Conservation (phyloP, 192 early-diverging fungal genomes). For the Backusella parvicylindrica region DNA sequence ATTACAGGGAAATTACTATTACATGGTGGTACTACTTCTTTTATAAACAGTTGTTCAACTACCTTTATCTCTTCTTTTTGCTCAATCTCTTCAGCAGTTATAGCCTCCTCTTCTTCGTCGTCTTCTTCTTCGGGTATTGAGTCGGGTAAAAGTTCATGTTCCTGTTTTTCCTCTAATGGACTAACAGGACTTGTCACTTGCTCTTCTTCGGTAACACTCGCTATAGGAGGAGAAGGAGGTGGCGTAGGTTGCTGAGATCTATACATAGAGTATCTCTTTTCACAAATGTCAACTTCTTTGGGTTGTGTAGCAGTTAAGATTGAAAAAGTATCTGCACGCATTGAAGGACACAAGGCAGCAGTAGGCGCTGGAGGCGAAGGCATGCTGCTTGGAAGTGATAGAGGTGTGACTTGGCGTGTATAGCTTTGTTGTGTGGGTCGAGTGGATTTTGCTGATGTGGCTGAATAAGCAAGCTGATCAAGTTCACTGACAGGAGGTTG, state of each 20-base stretch:
- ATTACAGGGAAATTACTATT: not conserved
- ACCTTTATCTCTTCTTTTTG: not conserved
- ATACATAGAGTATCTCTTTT: constrained; percentile 13
- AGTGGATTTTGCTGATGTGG: not conserved
- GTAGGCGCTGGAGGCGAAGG: constrained; percentile 6
- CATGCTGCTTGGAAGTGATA: not conserved
- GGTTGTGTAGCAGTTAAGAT: not conserved
- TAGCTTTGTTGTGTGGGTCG: not conserved
- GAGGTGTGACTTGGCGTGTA: not conserved
- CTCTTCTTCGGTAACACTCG: not conserved
- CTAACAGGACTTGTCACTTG: not conserved
- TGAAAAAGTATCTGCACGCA: constrained; percentile 6
- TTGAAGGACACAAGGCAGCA: not conserved
- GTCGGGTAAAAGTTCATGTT: not conserved
- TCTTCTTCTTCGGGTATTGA: not conserved
- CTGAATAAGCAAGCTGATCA: constrained; percentile 19
- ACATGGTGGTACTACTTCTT: not conserved
- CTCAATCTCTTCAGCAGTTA: not conserved
- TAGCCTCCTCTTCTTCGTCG: not conserved
- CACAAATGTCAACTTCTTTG: constrained; percentile 8
- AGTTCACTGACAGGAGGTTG: constrained; percentile 17
- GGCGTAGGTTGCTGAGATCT: not conserved
- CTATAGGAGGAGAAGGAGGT: not conserved
- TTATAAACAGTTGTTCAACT: not conserved
- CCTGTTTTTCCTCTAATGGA: constrained; percentile 1